Evolutionary conservation across 495 filamentous ascomycete genomes (phyloP), one percentile per base, ranked within the genome.

Genomic region (Tuber calosporum): DNA sequence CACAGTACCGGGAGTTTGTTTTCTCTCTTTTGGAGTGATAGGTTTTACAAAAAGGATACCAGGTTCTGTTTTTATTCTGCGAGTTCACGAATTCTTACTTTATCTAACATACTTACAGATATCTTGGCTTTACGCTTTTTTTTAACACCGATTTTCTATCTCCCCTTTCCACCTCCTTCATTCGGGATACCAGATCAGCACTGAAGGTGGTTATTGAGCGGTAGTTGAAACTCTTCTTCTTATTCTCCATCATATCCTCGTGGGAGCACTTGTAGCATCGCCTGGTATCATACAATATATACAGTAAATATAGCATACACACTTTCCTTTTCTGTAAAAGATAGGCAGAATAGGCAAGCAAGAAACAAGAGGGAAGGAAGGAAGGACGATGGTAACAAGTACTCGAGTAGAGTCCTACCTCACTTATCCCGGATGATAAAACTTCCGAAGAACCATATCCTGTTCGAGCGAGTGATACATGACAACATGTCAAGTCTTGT

Each of bases 231-330:
- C 71, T 53, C 43, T 68, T 72, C 40, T 20, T 58, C 62, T 72
- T n/a, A n/a, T n/a, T n/a, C n/a, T 68, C 48, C 68, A 42, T 68
- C 66, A n/a, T 66, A 72, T 62, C 34, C 71, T 67, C 71, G 68
- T 78, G 69, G 79, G 78, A 38, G 69, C 71, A 72, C 69, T 73
- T 74, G 75, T 81, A 48, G 81, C 79, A 72, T 75, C 81, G 45
- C 82, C 82, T 74, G 79, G 78, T 72, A 81, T 81, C 72, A 79
- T 82, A 30, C 75, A 72, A 37, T 77, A 82, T 74, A 73, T 77
- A 72, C 73, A 82, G 74, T 77, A 82, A 74, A 81, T 79, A 82
- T 69, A 30, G 69, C 40, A 53, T 37, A 43, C 72, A 67, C 72
- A 74, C 69, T 66, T 69, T 76, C 72, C 67, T 70, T 68, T n/a